Base-by-base conservation (phyloP, 2,329 filamentous ascomycete genomes). In the Cryoendolithus antarcticus region DNA sequence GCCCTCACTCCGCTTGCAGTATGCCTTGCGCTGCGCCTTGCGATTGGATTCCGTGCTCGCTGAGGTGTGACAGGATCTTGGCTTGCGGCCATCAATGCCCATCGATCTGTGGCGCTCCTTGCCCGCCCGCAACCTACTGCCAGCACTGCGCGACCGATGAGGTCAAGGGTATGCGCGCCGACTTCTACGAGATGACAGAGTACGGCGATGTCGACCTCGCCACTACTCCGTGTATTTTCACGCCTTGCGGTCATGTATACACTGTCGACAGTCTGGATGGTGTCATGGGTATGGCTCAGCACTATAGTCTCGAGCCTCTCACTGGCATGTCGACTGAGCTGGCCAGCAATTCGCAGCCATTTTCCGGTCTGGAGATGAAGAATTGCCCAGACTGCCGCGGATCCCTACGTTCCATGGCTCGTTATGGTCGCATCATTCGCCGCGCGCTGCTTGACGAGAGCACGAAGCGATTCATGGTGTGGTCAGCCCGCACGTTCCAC, bases 21-120 rank as follows among this genome's bases (percentile, higher is more conserved):
- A 65, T 75, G 64, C 73, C 73, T 11, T 84, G 80, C 44, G 75
- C 76, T 1, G 79, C 72, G 0, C 79, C 80, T 0, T 86, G 80
- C 52, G 64, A 81, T 45, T 70, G 74, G 59, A 50, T 82, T 0
- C 81, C 80, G 1, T 86, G 80, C 52, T 71, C 70, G 1, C 55
- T 65, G 47, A 64, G 79, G 6, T 86, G 80, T 50, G 50, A 61
- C 2, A 62, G 70, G 21, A 10, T 42, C 0, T 55, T 84, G 3
- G 11, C 21, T 0, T 84, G 80, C 50, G 72, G 73, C 1, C 77
- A 83, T 53, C 71, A 65, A 52, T 84, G 74, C 41, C 77, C 77
- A 1, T 75, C 72, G 0, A 44, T 81, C 2, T 84, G 79, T 46
- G 78, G 79, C 1, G 80, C 83, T 50, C 42, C 42, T 0, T 85